Percentiles rank a stretch among this genome's conserved stretches.
phyloP scores from a whole-genome alignment of 2,329 filamentous ascomycete genomes.

The Ophiocordyceps camponoti-saundersi region DNA sequence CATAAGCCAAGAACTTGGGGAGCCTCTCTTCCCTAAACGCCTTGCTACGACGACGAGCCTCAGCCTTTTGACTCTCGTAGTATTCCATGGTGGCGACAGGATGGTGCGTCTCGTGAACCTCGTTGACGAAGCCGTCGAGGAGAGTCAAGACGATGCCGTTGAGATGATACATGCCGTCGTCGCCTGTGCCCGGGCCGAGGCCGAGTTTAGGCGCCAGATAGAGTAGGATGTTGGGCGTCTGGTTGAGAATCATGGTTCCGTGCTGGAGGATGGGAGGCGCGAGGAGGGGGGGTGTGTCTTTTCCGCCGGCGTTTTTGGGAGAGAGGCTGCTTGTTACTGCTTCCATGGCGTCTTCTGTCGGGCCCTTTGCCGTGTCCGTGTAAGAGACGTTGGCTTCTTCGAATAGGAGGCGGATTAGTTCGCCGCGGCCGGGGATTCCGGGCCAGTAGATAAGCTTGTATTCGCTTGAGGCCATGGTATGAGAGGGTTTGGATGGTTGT shows the following conservation, averaged over 20 bases:
- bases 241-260: constrained; percentile 43
- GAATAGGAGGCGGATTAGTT: constrained; percentile 55
- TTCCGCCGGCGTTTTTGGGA: constrained; percentile 27
- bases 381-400: constrained; percentile 52
- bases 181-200: constrained; percentile 25
- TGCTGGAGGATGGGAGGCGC: constrained; percentile 51
- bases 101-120: constrained; percentile 62
- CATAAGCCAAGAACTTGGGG: constrained; percentile 57
- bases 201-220: constrained; percentile 49
- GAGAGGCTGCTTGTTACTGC: constrained; percentile 31
- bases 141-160: constrained; percentile 51
- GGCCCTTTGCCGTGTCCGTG: constrained; percentile 30
- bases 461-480: not conserved
- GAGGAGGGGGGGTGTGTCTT: constrained; percentile 44
- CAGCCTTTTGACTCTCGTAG: constrained; percentile 62
- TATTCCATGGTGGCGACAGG: constrained; percentile 41
- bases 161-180: constrained; percentile 34
- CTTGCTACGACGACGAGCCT: constrained; percentile 37
- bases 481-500: not conserved
- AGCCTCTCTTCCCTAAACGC: constrained; percentile 45
- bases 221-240: constrained; percentile 56
- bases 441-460: constrained; percentile 62
- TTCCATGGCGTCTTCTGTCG: constrained; percentile 29
- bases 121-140: constrained; percentile 52
- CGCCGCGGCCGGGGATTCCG: constrained; percentile 53